Evolutionary conservation across 345 rosid genomes (phyloP), one percentile per base, ranked within the genome.

Genomic region (Carallia brachiata): DNA sequence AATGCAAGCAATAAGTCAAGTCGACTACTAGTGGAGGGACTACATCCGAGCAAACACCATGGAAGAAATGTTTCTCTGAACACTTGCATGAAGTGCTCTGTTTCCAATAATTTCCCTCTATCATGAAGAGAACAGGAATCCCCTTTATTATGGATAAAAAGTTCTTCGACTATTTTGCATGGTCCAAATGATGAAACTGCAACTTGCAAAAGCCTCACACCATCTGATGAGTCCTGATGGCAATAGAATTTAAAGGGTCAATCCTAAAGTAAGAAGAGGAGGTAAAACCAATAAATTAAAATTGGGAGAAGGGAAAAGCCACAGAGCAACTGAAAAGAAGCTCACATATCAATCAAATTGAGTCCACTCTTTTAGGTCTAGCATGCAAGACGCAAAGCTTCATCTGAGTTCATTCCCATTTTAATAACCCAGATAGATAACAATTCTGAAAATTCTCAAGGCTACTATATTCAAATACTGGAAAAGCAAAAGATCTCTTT

Each of bases 111-210:
- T 59, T 74, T 72, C 59, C 66, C 83, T 63, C 74, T 71, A 71
- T 55, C 73, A 67, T 79, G 63, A 70, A 70, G 60, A 70, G 60
- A 39, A 66, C 30, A 40, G 72, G 61, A 65, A 77, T 57, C 34
- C 36, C 59, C 84, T 75, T 70, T 58, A 40, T 75, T 71, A 60
- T 63, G 44, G 66, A 75, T 63, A 30, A 72, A 67, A 69, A 94
- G 80, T 71, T 67, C 79, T 17, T 56, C 70, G 70, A 90, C 76
- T 62, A 88, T 78, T 72, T 80, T 78, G 40, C 86, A 79, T n/a
- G 96, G 90, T 76, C 97, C 97, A 88, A 94, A 94, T 62, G 81
- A 72, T 73, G 89, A 84, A 77, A 85, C 81, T 8, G 96, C 85
- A 81, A 77, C 82, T 52, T 93, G 78, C 67, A 94, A 77, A 75